phyloP scores from a whole-genome alignment of 2,329 filamentous ascomycete species.

The Neurospora sp. region DNA sequence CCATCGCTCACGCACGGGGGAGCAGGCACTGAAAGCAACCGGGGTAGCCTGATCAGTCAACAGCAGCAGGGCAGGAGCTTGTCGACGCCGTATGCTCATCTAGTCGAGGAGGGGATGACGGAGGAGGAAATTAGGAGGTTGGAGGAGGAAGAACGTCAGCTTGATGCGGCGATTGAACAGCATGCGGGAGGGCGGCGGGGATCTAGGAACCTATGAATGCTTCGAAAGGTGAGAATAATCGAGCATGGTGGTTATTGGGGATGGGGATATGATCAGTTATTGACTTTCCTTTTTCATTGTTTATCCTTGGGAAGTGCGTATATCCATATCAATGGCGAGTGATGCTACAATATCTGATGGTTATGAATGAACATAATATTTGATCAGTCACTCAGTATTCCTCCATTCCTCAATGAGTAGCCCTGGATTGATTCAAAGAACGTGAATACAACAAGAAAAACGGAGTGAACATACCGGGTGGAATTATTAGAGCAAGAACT shows the following conservation, averaged over 20 bases:
- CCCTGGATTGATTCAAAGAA: neutral
- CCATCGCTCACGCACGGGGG: neutral
- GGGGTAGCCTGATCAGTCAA: neutral
- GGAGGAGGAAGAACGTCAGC: conserved; percentile 46
- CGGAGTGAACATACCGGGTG: neutral
- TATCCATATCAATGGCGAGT: neutral
- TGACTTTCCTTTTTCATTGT: neutral
- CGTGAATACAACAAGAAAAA: neutral
- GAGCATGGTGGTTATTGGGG: neutral
- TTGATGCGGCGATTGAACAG: conserved; percentile 46
- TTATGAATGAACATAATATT: neutral
- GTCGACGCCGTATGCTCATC: conserved; percentile 32
- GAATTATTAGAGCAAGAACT: neutral
- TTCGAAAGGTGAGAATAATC: neutral
- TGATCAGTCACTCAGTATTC: neutral
- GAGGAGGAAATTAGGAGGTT: conserved; percentile 43
- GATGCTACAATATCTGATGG: neutral
- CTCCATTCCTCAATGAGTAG: neutral
- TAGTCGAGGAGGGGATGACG: conserved; percentile 53
- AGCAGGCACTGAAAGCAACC: neutral
- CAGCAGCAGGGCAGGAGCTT: conserved; percentile 1
- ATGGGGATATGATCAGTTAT: conserved; percentile 4
- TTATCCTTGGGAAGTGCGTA: neutral
- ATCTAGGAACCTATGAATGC: conserved; percentile 11
- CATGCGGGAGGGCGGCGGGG: conserved; percentile 7